These are phyloP conservation scores for Aaosphaeria arxii DNA, from an alignment of 2,329 filamentous ascomycete species.

Conservation along the genomic window DNA sequence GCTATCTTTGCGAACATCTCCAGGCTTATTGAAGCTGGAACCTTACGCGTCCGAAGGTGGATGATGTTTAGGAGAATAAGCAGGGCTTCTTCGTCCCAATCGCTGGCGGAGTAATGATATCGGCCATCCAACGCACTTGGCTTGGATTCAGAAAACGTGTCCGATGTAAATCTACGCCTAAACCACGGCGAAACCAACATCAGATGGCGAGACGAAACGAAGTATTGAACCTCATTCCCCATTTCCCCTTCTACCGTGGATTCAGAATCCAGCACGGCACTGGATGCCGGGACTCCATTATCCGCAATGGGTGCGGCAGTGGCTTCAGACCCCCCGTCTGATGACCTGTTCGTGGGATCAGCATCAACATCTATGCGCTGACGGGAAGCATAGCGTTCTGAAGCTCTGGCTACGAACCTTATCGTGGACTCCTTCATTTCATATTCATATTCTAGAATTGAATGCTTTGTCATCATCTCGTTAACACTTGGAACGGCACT, in stretches of 20 bases:
- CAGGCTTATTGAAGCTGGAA: constrained; percentile 39
- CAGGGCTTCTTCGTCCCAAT: constrained; percentile 40
- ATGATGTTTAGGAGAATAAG: constrained; percentile 44
- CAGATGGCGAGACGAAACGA: constrained; percentile 7
- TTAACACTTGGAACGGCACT: too few species aligned
- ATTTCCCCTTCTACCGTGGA: neutral
- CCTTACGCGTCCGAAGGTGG: constrained; percentile 40
- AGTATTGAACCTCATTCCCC: constrained; percentile 3
- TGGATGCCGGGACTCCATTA: too few species aligned
- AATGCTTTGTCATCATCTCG: too few species aligned
- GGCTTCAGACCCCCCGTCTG: too few species aligned
- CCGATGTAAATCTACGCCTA: neutral
- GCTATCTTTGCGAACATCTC: constrained; percentile 48
- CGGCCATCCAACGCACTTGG: neutral
- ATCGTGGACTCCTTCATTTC: too few species aligned
- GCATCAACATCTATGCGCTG: too few species aligned
- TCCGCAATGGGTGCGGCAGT: neutral
- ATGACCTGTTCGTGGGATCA: too few species aligned
- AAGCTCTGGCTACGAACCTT: too few species aligned
- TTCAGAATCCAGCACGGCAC: neutral
- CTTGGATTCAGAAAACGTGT: neutral
- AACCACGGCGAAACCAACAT: constrained; percentile 5
- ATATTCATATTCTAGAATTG: too few species aligned
- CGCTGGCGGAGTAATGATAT: constrained; percentile 1
- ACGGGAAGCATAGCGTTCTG: too few species aligned